A percentile compares a stretch with the other conserved stretches of the same genome.
These are phyloP conservation scores for Aegilops longissima DNA, from an alignment of 176 grass and related monocot genomes.

Conservation along the genomic window DNA sequence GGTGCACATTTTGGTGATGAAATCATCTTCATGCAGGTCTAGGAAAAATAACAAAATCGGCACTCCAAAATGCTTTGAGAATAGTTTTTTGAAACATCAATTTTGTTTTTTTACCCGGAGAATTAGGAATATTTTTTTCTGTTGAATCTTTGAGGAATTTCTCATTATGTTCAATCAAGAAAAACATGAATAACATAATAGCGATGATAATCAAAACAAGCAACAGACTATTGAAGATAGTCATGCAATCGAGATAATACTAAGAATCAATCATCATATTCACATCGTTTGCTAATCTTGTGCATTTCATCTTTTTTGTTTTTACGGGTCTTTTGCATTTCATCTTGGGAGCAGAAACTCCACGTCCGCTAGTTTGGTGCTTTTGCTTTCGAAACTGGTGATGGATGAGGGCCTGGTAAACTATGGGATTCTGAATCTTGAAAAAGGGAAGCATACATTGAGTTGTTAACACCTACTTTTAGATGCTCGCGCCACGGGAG, in stretches of 20 bases:
- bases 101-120: no score
- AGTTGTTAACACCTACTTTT: not conserved
- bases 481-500: not conserved
- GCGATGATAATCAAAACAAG: not conserved
- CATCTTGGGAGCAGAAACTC: no score
- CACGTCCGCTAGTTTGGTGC: no score
- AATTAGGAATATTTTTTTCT: no score
- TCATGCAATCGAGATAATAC: not conserved
- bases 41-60: no score
- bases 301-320: no score
- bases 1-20: no score
- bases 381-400: not conserved
- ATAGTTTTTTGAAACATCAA: no score
- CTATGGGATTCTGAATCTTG: not conserved
- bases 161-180: not conserved
- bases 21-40: no score
- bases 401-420: not conserved
- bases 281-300: not conserved
- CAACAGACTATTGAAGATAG: not conserved
- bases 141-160: not conserved
- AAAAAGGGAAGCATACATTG: not conserved
- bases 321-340: no score
- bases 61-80: no score
- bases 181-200: not conserved
- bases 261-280: not conserved